phyloP scores from a whole-genome alignment of 1,284 basidiomycete species.

The Trametes polyzona region DNA sequence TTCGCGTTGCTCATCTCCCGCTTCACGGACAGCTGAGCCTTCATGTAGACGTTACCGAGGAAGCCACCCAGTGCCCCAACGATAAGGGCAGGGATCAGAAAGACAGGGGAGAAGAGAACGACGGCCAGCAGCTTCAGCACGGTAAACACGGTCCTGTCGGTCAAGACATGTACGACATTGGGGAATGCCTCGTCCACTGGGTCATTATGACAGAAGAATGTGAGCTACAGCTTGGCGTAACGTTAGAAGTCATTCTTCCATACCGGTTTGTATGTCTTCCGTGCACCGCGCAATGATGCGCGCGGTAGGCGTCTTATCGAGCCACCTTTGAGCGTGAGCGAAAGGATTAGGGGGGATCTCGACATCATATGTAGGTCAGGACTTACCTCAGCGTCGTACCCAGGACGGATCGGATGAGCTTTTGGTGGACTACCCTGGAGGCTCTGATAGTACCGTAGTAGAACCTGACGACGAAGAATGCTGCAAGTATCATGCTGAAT shows the following conservation, averaged over 20 bases:
- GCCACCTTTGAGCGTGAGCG: conserved; percentile 44
- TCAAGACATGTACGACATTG: conserved; percentile 15
- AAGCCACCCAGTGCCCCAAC: conserved; percentile 50
- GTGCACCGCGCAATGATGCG: conserved; percentile 64
- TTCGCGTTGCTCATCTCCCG: conserved; percentile 71
- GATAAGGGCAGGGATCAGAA: conserved; percentile 45
- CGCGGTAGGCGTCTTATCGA: conserved; percentile 63
- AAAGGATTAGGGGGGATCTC: conserved; percentile 18
- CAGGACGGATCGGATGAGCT: conserved; percentile 59
- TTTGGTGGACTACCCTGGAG: conserved; percentile 57
- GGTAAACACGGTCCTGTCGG: conserved; percentile 38
- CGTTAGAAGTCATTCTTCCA: too few relatives aligned
- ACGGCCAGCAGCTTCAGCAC: conserved; percentile 46
- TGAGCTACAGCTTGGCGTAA: neutral
- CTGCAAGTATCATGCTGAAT: conserved; percentile 33
- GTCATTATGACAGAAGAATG: neutral
- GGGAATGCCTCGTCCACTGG: conserved; percentile 11
- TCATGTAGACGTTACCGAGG: conserved; percentile 59
- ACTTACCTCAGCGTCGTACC: conserved; percentile 53
- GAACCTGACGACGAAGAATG: conserved; percentile 38
- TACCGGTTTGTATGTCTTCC: conserved; percentile 53
- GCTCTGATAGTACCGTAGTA: conserved; percentile 52
- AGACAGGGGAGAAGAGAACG: conserved; percentile 47
- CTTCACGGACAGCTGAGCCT: conserved; percentile 76
- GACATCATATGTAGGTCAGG: conserved; percentile 12